Conservation (phyloP, 2,329 filamentous ascomycete species). For the Westerdykella ornata region DNA sequence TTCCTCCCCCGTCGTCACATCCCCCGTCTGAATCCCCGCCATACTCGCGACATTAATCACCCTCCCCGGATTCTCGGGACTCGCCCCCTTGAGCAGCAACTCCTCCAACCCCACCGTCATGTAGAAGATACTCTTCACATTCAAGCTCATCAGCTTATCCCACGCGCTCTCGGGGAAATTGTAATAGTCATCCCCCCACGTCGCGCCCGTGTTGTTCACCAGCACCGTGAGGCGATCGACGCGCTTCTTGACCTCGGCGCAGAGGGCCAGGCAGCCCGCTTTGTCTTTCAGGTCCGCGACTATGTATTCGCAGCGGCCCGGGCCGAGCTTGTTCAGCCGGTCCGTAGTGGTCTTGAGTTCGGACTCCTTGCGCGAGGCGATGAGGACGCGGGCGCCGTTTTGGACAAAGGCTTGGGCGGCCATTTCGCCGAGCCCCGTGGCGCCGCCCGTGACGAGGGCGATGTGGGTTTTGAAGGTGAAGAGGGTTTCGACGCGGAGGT, state of each 20-base stretch:
- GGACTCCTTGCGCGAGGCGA: slow-evolving; percentile 48
- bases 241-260: slow-evolving; percentile 44
- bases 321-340: slow-evolving; percentile 47
- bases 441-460: slow-evolving; percentile 47
- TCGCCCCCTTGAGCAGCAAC: slow-evolving; percentile 43
- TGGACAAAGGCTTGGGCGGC: slow-evolving; percentile 49
- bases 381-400: slow-evolving; percentile 49
- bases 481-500: slow-evolving; percentile 30
- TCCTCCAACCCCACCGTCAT: slow-evolving; percentile 43
- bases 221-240: slow-evolving; percentile 42
- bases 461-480: slow-evolving; percentile 36
- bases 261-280: slow-evolving; percentile 45
- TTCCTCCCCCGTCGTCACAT: slow-evolving; percentile 41
- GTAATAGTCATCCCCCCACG: slow-evolving; percentile 52
- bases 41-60: slow-evolving; percentile 52
- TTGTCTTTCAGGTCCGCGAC: slow-evolving; percentile 49
- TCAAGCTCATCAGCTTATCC: slow-evolving; percentile 52
- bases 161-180: slow-evolving; percentile 53
- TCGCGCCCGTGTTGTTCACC: slow-evolving; percentile 50
- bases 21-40: slow-evolving; percentile 39
- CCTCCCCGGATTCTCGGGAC: slow-evolving; percentile 40
- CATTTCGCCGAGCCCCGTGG: slow-evolving; percentile 50
- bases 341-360: slow-evolving; percentile 44
- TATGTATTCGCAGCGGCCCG: slow-evolving; percentile 47
- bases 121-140: slow-evolving; percentile 50